These are phyloP conservation scores for Coemansia sp. DNA, from an alignment of 371 early-diverging fungal genomes.

Conservation along the genomic window DNA sequence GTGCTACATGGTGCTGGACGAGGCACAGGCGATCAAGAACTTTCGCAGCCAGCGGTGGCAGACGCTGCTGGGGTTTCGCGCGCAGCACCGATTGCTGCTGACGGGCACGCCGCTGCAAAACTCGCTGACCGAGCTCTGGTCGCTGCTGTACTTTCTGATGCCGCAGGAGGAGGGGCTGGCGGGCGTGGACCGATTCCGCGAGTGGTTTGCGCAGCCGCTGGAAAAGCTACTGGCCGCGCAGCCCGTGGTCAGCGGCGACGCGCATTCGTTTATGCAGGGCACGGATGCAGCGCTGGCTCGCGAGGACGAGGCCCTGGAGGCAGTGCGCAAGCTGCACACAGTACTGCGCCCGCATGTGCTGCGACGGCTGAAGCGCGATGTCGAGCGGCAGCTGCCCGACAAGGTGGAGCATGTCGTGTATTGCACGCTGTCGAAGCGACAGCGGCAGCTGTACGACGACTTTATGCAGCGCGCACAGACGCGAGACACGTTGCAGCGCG, in stretches of 20 bases:
- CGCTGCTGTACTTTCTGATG: conserved; percentile 91
- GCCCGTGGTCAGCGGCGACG: no score
- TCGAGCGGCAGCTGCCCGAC: conserved; percentile 82
- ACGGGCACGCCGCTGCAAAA: conserved; percentile 98
- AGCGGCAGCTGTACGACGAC: conserved; percentile 84
- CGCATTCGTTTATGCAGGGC: no score
- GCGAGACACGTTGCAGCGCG: conserved; percentile 68
- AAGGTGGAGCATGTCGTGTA: conserved; percentile 81
- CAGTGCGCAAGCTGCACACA: conserved; percentile 69
- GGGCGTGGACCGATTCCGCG: conserved; percentile 80
- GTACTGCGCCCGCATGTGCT: conserved; percentile 87
- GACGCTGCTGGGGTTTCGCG: conserved; percentile 79
- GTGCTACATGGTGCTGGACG: conserved; percentile 90
- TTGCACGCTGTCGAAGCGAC: conserved; percentile 75
- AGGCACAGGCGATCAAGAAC: conserved; percentile 97
- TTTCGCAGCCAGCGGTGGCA: conserved; percentile 93
- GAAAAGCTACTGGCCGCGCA: conserved; percentile 70
- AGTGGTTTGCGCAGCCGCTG: conserved; percentile 86
- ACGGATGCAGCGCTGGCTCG: conserved; percentile 13
- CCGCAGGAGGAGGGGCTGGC: conserved; percentile 73
- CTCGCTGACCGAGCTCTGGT: conserved; percentile 93
- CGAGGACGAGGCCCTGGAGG: conserved; percentile 48
- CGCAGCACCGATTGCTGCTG: conserved; percentile 74
- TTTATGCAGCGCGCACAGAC: conserved; percentile 85
- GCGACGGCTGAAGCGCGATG: conserved; percentile 80